Percentiles rank a stretch among this genome's conserved stretches.
Evolutionary conservation across 1,139 yeast species (phyloP).

Genomic region (Zhuliangozyma blackwelliae): DNA sequence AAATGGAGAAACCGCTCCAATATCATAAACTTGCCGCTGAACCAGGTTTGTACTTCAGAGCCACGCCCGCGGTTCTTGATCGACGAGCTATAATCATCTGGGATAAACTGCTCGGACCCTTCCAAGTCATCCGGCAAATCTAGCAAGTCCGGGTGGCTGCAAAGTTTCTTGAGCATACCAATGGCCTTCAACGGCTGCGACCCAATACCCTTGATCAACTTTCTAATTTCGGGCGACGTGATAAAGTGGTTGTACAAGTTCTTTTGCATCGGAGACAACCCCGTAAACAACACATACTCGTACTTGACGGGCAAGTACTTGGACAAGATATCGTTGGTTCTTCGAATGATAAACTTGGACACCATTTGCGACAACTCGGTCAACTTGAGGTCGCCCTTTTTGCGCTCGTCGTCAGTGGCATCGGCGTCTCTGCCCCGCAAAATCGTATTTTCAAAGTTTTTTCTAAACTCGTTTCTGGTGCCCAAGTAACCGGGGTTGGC

Average conservation of each 20-base stretch:
- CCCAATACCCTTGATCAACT: conserved; percentile 64
- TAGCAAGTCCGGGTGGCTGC: conserved; percentile 88
- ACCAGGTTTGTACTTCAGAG: conserved; percentile 58
- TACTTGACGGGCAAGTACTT: conserved; percentile 93
- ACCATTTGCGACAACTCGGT: conserved; percentile 71
- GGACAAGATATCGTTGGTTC: conserved; percentile 92
- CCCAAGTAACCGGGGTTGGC: conserved; percentile 96
- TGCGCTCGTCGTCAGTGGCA: conserved; percentile 77
- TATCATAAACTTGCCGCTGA: conserved; percentile 59
- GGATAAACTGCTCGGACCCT: conserved; percentile 62
- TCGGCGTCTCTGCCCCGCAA: conserved; percentile 85
- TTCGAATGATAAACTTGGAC: conserved; percentile 84
- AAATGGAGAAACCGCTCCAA: conserved; percentile 72
- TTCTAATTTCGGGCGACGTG: conserved; percentile 74
- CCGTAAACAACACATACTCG: conserved; percentile 92
- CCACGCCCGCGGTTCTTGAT: conserved; percentile 28
- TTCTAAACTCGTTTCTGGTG: conserved; percentile 75
- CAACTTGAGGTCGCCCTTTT: conserved; percentile 67
- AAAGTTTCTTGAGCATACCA: conserved; percentile 79
- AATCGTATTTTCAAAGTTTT: conserved; percentile 77
- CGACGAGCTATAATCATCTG: conserved; percentile 62
- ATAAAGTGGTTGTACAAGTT: conserved; percentile 69
- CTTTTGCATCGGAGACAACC: conserved; percentile 74
- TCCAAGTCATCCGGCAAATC: conserved; percentile 72
- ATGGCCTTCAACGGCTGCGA: conserved; percentile 90